Evolutionary conservation across 139 green algal genomes (phyloP), one percentile per base, ranked within the genome.

Genomic region (Haematococcus lacustris): DNA sequence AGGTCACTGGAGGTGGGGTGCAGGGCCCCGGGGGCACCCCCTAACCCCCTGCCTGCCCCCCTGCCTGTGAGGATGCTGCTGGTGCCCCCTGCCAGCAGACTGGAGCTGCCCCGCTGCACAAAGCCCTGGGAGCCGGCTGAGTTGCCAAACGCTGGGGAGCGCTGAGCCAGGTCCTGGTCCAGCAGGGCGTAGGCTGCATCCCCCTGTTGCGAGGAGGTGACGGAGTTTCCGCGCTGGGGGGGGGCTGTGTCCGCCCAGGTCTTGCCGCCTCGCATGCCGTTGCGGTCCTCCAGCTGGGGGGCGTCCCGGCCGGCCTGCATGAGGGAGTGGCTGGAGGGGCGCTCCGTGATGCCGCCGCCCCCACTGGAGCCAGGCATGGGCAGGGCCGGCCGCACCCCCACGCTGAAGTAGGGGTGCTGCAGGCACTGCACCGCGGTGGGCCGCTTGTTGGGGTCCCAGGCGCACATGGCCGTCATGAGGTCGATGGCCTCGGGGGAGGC

Each of bases 401-500:
- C 73, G 17, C 65, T 70, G 43, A 83, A 83, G 78, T 90, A 97
- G 2, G 92, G 87, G 75, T 94, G 88, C 75, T 89, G 81, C 77
- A 98, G 82, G 1, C 83, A 86, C 74, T 98, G 87, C 38, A 89
- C 82, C 3, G 89, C 91, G 2, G 89, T 97, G 6, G 91, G 93
- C 0, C 94, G 83, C 71, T 86, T 84, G 63, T 82, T 82, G 2
- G 93, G 94, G 83, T 98, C 93, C 91, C 91, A 96, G 1, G 76
- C 40, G 68, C 84, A 91, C 68, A 95, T 82, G 57, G 74, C 53
- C 3, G 78, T 82, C 39, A 98, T 96, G 2, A 98, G 86, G 60
- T 97, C 91, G 9, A 97, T 78, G 0, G 92, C 94, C 39, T 97
- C 91, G 0, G 86, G 82, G 34, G 73, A 88, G 9, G 92, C 93